Evolutionary conservation across 257 asterid genomes (phyloP), one percentile per base, ranked within the genome.

Genomic region (Ligustrum vulgare): DNA sequence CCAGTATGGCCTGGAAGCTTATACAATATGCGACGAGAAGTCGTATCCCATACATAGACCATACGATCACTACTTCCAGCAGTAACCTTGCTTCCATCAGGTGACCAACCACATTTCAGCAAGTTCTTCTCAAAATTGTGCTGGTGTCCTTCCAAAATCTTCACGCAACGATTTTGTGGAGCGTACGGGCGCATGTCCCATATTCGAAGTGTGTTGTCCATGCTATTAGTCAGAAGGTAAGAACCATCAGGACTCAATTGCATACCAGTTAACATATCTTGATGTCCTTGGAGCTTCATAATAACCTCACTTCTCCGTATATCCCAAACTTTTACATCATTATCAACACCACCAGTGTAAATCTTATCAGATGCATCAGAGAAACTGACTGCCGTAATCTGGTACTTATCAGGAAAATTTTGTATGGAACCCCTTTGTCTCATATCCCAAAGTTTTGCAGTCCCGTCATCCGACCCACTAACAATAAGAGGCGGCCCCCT

Each of bases 171-270:
- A 73, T 95, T 93, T 80, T 91, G 96, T 8, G 99, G 96, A 20
- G 99, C 99, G 51, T 95, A 95, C 2, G 99, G 99, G 11, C 99
- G 87, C 99, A 95, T 93, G 45, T 95, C 99, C 98, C 99, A 95
- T 72, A 95, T 89, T 1, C 99, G 96, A 37, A 95, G 96, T 2
- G 91, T 73, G 79, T 94, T 87, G 71, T 95, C 99, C 99, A 93
- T 93, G 84, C 92, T 87, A 84, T 95, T 93, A 41, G 99, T 91
- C 16, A 93, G 89, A 78, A 93, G 99, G 82, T 95, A 95, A 37
- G 98, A 95, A 51, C 99, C 98, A 78, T 95, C 99, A 2, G 99
- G 98, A 72, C 99, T 95, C 89, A 95, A 70, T 78, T 87, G 96
- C 99, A 93, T 95, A 23, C 98, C 97, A 0, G 98, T 93, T 67